Base-by-base conservation (phyloP, 2,329 filamentous ascomycete species). In the Phialophora chinensis region DNA sequence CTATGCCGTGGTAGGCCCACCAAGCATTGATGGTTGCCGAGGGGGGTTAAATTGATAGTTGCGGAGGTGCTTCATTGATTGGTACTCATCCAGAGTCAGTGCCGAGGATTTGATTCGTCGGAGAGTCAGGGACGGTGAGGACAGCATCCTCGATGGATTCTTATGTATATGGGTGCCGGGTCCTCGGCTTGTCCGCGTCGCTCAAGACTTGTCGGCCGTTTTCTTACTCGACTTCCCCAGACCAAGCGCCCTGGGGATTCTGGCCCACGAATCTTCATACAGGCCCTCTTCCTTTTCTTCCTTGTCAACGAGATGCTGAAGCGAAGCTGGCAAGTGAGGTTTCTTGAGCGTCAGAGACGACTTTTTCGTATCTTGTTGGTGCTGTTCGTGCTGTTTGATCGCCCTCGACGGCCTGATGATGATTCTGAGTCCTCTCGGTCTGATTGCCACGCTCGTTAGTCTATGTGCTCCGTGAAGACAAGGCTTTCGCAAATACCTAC, bases 291-390 rank as follows among this genome's bases (percentile, higher is more conserved):
- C 59, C 8, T 52, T 25, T 20, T 61, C 59, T 6, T 50, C 47
- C 31, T 53, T 61, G 31, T 61, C 59, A 3, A 61, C 20, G 11
- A 61, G 59, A n/a, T 52, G 44, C 20, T 61, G 59, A 29, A 61
- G 49, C 11, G 59, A 42, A 1, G 29, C 49, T n/a, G 59, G 59
- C 44, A 61, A 31, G 20, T 44, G 42, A 33, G 59, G 27, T 3
- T 31, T 55, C 53, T 17, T 49, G 27, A n/a, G 8, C 20, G 42
- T 23, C 14, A 20, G 1, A 6, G 47, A 53, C 59, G 35, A n/a
- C n/a, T 20, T 60, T n/a, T n/a, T 23, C 23, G 38, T n/a, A 4
- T 7, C 11, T 7, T 47, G 44, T 23, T 20, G 23, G 1, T 25
- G 23, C 23, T 42, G 31, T 14, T 58, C 17, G 17, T 12, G 33